Base-by-base conservation (phyloP, 139 green algal species). In the Ettlia oleoabundans region DNA sequence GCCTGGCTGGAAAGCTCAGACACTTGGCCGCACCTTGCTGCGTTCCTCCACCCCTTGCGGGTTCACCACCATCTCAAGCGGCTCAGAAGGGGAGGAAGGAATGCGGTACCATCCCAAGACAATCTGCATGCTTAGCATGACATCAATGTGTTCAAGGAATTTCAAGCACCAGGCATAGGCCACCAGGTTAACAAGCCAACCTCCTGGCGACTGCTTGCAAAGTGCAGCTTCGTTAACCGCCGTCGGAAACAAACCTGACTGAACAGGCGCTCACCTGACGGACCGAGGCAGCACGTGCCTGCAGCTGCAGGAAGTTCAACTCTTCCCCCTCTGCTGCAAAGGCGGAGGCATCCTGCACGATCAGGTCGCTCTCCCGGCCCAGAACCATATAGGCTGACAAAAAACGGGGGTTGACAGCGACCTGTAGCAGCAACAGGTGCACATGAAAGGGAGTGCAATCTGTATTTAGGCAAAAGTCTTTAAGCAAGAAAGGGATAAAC, bases 301-400 rank as follows among this genome's bases (percentile, higher is more conserved):
- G 85, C 47, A 94, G 81, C 83, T 88, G 70, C 77, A 86, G 72
- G 62, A 85, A 94, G 70, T 43, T 87, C 1, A 93, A 47, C n/a
- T 37, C n/a, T 71, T 94, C 91, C 6, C 82, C 75, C 33, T 78
- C 66, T 0, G 4, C 68, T 0, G 82, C 81, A 37, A 87, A 83
- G 1, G 58, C 33, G 26, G 79, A 84, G n/a, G 35, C 61, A 52
- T 88, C 81, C 77, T 88, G 78, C 55, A 88, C 84, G 3, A 71
- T 22, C n/a, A 88, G 22, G 43, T 80, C 84, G 67, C 78, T 77
- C 42, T 79, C 58, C 21, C 19, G 33, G 40, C 78, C 84, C 55
- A 88, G 47, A 32, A 58, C 21, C 24, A 35, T 19, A 67, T 85
- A 85, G 22, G 68, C 53, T 0, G 18, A 4, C 32, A 88, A 30